Base-by-base conservation (phyloP, 129 eudicot species). In the Silybum marianum region DNA sequence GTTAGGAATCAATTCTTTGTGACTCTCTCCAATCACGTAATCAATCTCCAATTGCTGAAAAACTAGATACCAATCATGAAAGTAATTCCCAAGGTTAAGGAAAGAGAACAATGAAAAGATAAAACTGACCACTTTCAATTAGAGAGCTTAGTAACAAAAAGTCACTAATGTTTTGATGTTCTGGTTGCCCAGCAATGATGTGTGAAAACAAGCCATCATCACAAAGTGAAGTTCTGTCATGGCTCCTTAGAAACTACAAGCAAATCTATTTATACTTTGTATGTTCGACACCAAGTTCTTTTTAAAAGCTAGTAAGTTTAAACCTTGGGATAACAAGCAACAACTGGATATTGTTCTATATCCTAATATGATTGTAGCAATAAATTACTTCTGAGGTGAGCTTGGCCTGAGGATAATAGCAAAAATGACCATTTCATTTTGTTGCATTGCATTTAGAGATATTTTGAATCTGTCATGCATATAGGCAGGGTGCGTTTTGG, bases 21-120 rank as follows among this genome's bases (percentile, higher is more conserved):
- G 88, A 76, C 87, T 89, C 81, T 92, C 98, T 54, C 92, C 94
- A 82, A 93, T 84, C 72, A 92, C 79, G 30, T 90, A 95, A 83
- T 95, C 99, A 76, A 95, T 93, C 88, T 95, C 99, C 92, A 95
- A 69, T 85, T 95, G 98, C 78, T 95, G 99, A 87, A 92, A 95
- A 68, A 89, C 99, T 95, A 58, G n/a, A 81, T 54, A 48, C 25
- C 58, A 14, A 76, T 60, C 74, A 58, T 13, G 32, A 72, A 16
- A 69, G 14, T 23, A 40, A 51, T 65, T 40, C 34, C 16, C 78
- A 60, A 63, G 11, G 82, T 44, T 77, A 46, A 68, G 48, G 7
- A 76, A 74, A 46, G 7, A 46, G 12, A 79, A 42, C 39, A 60
- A 60, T 3, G 28, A 10, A 23, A 36, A 48, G 54, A 23, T 2